Evolutionary conservation across 176 grass and related monocot species (phyloP).

Genomic region (Avena insularis): DNA sequence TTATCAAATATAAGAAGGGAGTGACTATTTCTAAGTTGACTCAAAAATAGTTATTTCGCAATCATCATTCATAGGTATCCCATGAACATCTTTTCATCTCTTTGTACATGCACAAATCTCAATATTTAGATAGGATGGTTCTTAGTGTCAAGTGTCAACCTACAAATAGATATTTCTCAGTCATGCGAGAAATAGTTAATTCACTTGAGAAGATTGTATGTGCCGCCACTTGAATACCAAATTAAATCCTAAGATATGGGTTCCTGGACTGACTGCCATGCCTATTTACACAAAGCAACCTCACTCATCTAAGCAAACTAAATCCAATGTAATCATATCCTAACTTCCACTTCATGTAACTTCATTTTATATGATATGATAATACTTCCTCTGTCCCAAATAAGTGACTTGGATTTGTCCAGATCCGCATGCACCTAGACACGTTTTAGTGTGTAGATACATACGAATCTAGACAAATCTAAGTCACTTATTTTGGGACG

Average conservation of each 20-base stretch:
- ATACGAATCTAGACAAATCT: too few relatives aligned
- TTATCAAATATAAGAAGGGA: background rate
- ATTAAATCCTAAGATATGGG: background rate
- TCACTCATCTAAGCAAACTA: background rate
- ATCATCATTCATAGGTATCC: background rate
- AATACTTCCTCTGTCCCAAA: background rate
- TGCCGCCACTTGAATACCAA: background rate
- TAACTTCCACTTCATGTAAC: conserved; percentile 6
- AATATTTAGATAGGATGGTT: background rate
- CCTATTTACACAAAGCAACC: background rate
- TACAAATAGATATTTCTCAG: background rate
- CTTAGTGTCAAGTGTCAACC: background rate
- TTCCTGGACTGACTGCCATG: background rate
- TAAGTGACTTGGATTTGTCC: too few relatives aligned
- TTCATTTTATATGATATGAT: background rate
- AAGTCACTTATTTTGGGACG: too few relatives aligned
- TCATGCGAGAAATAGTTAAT: background rate
- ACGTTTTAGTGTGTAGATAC: too few relatives aligned
- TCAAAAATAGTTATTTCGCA: background rate
- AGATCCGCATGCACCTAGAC: too few relatives aligned
- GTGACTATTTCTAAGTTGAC: background rate
- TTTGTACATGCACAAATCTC: background rate
- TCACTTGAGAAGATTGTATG: background rate
- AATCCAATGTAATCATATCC: background rate
- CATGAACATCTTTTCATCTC: background rate